Base-by-base conservation (phyloP, 1,139 yeast genomes). In the Eremothecium gossypii region DNA sequence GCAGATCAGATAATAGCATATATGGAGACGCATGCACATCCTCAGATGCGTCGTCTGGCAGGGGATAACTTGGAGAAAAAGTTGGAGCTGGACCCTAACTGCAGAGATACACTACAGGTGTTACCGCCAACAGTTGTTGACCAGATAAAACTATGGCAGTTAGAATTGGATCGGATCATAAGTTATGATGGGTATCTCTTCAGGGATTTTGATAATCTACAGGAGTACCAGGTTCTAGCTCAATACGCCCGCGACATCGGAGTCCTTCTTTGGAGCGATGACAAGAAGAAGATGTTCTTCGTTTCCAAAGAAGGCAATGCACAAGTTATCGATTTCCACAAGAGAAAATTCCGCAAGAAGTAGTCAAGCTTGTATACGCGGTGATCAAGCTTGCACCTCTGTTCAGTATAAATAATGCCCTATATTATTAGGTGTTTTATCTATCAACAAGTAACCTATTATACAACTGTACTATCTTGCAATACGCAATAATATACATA, bases 51-150 rank as follows among this genome's bases (percentile, higher is more conserved):
- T 45, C 65, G 77, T 40, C 58, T 76, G 37, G 91, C 89, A 0
- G 84, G 81, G 50, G 86, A 79, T 41, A 74, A 67, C 46, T 61
- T 79, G 40, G 79, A 77, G 48, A 82, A 79, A 54, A 80, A 80
- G 55, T 61, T 77, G 39, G 87, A 79, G 49, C 47, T 78, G 34
- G 81, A 79, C 45, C 71, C 76, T 42, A 73, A 73, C 44, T 68
- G 74, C 31, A 73, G 73, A 49, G 77, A 79, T 10, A 71, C 73
- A 2, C 60, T 82, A 31, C 87, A 81, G 55, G 68, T 87, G 12
- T 65, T 91, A 9, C 98, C 97, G 3, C 96, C 97, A 0, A 93
- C 96, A 0, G 95, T 91, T 7, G 87, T 86, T 1, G 99, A 91
- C 64, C 99, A 91, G 61, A 85, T 91, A 51, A 81, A 80, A 57